Evolutionary conservation across 2,329 filamentous ascomycete species (phyloP), one percentile per base, ranked within the genome.

Genomic region (Ilyonectria sp.): DNA sequence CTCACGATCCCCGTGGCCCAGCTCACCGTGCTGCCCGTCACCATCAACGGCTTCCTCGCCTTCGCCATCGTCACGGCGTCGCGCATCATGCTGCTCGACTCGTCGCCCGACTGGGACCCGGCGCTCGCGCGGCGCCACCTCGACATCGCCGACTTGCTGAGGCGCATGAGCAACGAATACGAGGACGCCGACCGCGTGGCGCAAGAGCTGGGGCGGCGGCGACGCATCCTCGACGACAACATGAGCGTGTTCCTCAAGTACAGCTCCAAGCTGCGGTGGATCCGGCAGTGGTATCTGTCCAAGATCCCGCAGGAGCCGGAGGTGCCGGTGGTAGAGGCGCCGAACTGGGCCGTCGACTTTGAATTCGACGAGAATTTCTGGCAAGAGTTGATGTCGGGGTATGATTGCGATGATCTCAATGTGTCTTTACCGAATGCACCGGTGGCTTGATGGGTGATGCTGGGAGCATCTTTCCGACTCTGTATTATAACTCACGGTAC

Each of bases 251-350:
- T 81, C 59, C 61, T 73, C 1, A 76, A 78, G 49, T 79, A 79
- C 35, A 75, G 75, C 44, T 79, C 79, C 57, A 82, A 81, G 63
- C 60, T 82, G 6, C 74, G 79, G 1, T 83, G 82, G 82, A 80
- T 84, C 17, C 70, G 78, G 19, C 78, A 80, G n/a, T 84, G 82
- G 82, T 83, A 79, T 49, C 2, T 75, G 4, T 69, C 70, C 13
- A 77, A 72, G 61, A 59, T 71, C 2, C 63, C 72, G 0, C 59
- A 69, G 15, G 74, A 75, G 1, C 67, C 70, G 55, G 71, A 69
- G 33, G 55, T 49, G 5, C 50, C 54, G 35, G 17, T 17, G 6
- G 21, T 15, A 2, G 29, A 53, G n/a, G n/a, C 55, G 19, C 68
- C 65, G 11, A 72, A 73, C 15, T 75, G 71, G 73, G 65, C 69